Percentiles rank a stretch among this genome's conserved stretches.
phyloP scores from a whole-genome alignment of 2,329 filamentous ascomycete genomes.

The Microcera coccophila region DNA sequence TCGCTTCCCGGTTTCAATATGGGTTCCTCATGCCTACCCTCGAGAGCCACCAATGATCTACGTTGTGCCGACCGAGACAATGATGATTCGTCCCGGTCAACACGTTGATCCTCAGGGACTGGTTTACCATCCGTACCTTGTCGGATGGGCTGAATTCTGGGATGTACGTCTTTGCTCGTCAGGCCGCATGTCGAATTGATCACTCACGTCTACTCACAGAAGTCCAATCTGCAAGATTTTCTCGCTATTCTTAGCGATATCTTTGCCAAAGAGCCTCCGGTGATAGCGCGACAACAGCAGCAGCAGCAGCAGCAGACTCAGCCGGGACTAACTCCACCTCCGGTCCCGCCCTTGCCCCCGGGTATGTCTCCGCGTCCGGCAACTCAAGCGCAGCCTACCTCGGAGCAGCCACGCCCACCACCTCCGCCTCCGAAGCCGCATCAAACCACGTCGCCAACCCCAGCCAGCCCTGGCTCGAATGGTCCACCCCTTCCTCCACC shows the following conservation, averaged over 20 bases:
- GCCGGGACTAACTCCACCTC: conserved; percentile 51
- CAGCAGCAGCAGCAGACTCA: conserved; percentile 32
- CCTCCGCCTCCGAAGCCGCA: conserved; percentile 55
- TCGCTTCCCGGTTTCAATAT: conserved; percentile 86
- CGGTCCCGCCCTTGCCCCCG: conserved; percentile 68
- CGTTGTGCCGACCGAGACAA: conserved; percentile 81
- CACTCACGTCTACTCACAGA: conserved; percentile 44
- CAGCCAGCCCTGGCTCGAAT: conserved; percentile 24
- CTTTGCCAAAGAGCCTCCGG: conserved; percentile 91
- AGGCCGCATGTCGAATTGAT: background rate
- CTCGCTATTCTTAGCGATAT: conserved; percentile 77
- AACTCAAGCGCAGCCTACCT: conserved; percentile 31
- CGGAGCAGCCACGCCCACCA: conserved; percentile 38
- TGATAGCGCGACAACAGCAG: conserved; percentile 67
- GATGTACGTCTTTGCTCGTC: conserved; percentile 60
- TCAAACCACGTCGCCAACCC: conserved; percentile 30
- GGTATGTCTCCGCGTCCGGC: conserved; percentile 50
- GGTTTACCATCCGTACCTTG: conserved; percentile 93
- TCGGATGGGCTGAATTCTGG: conserved; percentile 84
- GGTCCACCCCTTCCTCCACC: conserved; percentile 29
- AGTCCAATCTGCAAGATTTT: conserved; percentile 80
- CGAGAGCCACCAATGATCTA: conserved; percentile 81
- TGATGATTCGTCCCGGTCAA: conserved; percentile 87
- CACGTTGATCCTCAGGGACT: conserved; percentile 91
- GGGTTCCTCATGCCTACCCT: conserved; percentile 90